These are phyloP conservation scores for Ceratobasidium sp. DNA, from an alignment of 1,284 basidiomycete species.

Conservation along the genomic window DNA sequence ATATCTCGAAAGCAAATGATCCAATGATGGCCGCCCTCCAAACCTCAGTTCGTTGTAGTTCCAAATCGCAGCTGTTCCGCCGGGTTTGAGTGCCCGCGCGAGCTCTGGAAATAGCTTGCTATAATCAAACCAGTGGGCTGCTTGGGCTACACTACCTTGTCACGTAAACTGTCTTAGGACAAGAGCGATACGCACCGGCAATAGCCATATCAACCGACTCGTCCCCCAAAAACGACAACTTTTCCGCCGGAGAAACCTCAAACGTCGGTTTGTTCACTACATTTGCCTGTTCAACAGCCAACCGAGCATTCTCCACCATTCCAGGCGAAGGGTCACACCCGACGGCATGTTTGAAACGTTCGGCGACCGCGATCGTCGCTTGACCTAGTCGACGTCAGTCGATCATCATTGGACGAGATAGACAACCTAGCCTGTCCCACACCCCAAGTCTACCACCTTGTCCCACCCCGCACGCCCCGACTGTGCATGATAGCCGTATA, in stretches of 20 bases:
- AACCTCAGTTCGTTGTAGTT: conserved; percentile 74
- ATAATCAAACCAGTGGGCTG: conserved; percentile 91
- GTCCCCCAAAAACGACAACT: conserved; percentile 67
- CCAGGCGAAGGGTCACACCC: conserved; percentile 79
- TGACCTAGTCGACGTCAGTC: conserved; percentile 62
- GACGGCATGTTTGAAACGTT: conserved; percentile 69
- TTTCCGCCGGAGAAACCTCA: conserved; percentile 69
- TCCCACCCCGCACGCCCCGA: conserved; percentile 62
- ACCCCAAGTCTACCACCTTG: conserved; percentile 80
- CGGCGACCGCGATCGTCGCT: conserved; percentile 72
- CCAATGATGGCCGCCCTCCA: conserved; percentile 69
- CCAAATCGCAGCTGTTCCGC: conserved; percentile 83
- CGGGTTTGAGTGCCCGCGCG: conserved; percentile 70
- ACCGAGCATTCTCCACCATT: conserved; percentile 77
- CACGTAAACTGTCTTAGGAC: background rate
- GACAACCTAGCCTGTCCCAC: conserved; percentile 75
- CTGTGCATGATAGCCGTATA: conserved; percentile 68
- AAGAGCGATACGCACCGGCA: conserved; percentile 66
- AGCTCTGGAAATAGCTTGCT: conserved; percentile 77
- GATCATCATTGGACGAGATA: conserved; percentile 17
- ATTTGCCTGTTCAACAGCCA: conserved; percentile 53
- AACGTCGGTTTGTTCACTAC: conserved; percentile 52
- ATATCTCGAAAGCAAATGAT: conserved; percentile 72
- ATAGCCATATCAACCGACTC: conserved; percentile 79
- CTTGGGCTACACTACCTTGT: conserved; percentile 70